Base-by-base conservation (phyloP, 495 filamentous ascomycete species). In the Staphylotrichum longicolle region DNA sequence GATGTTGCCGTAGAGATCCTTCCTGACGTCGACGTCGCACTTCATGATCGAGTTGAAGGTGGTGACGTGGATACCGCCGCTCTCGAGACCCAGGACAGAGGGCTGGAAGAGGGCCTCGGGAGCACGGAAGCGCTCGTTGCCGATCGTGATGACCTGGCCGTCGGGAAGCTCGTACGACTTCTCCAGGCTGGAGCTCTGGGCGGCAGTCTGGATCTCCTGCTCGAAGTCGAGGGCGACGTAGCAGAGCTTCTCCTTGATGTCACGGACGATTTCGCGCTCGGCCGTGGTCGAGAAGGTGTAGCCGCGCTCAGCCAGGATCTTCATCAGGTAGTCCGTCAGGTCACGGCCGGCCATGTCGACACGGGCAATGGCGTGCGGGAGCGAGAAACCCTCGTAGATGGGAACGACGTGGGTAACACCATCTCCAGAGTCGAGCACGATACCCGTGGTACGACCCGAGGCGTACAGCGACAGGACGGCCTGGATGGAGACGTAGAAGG, bases 41-140 rank as follows among this genome's bases (percentile, higher is more conserved):
- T 98, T 96, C 89, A 96, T 98, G 86, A 98, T 98, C 66, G 95
- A 97, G 86, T 98, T 98, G 88, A 97, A 98, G 68, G 96, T 97
- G 74, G 94, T 98, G 76, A 96, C 95, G 82, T 98, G 94, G 82
- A 98, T 96, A 82, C 94, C 94, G 72, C 93, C 94, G 81, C 86
- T 90, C 81, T 98, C 94, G 66, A 96, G 93, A 86, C 94, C 94
- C 62, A 98, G 84, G 63, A 98, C 95, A 73, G 90, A 93, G 66
- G 94, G 94, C 85, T 96, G 91, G 90, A 98, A 98, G 66, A 98
- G 89, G 80, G 96, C 95, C 82, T 98, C 94, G 65, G 94, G 95
- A 76, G 93, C 93, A 79, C 94, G 93, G 91, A 98, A 98, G 74
- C 94, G 91, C 85, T 98, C 94, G 83, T 98, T 97, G 69, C 94